A percentile compares a stretch with the other conserved stretches of the same genome.
These are phyloP conservation scores for Entonaema liquescens DNA, from an alignment of 495 filamentous ascomycete genomes.

Conservation along the genomic window DNA sequence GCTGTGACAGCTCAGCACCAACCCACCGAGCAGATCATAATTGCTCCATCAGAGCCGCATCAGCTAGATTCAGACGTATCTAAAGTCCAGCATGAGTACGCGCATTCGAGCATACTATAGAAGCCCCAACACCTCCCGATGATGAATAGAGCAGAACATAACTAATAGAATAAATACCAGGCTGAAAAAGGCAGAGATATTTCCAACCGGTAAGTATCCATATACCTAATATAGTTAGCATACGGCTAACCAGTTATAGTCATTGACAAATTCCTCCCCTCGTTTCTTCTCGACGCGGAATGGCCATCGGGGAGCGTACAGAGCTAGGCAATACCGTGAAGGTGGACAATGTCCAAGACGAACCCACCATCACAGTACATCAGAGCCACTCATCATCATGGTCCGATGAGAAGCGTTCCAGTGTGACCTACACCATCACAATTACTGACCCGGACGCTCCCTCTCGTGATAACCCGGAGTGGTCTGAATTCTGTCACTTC, in stretches of 20 bases:
- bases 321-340: constrained; percentile 69
- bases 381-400: constrained; percentile 4
- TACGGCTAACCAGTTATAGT: constrained; percentile 50
- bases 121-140: background rate
- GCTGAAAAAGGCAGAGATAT: constrained; percentile 67
- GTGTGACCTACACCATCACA: constrained; percentile 52
- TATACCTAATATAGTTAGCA: background rate
- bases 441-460: constrained; percentile 78
- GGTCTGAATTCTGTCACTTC: constrained; percentile 80
- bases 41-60: constrained; percentile 1
- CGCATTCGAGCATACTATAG: background rate
- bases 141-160: background rate
- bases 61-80: constrained; percentile 14
- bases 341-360: constrained; percentile 58
- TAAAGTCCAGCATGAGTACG: constrained; percentile 32
- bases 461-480: constrained; percentile 68
- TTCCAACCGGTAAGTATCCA: constrained; percentile 59
- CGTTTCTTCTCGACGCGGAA: constrained; percentile 57
- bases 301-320: constrained; percentile 60
- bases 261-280: constrained; percentile 69
- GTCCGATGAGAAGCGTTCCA: background rate
- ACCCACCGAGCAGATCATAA: constrained; percentile 9
- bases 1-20: constrained; percentile 1
- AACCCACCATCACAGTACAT: constrained; percentile 58
- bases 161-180: constrained; percentile 45